Evolutionary conservation across 1,284 basidiomycete genomes (phyloP).

Genomic region (Cerrena zonata): DNA sequence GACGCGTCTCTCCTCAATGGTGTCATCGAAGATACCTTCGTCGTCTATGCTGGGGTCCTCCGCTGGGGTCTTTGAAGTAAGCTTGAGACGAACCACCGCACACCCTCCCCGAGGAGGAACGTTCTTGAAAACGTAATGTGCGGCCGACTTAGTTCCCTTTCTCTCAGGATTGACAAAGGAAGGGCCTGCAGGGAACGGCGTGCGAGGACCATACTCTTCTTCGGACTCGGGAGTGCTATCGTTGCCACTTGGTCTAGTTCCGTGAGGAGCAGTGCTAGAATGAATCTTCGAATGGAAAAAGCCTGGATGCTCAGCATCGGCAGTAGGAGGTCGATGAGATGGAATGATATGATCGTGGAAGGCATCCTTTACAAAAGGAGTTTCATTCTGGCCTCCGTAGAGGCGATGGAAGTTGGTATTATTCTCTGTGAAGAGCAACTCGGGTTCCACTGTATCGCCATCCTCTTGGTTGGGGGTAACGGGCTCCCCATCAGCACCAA

Average conservation of each 20-base stretch:
- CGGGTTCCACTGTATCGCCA: constrained; percentile 64
- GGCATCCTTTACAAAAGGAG: constrained; percentile 89
- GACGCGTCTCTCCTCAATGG: constrained; percentile 80
- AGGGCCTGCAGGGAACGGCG: constrained; percentile 46
- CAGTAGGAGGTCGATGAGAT: constrained; percentile 62
- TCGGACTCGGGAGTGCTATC: constrained; percentile 24
- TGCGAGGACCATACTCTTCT: constrained; percentile 44
- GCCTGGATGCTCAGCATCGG: constrained; percentile 26
- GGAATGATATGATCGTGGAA: constrained; percentile 96
- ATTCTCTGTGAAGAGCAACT: constrained; percentile 90
- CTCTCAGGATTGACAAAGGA: constrained; percentile 82
- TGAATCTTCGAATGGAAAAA: constrained; percentile 45
- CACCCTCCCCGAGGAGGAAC: constrained; percentile 91
- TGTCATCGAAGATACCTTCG: constrained; percentile 85
- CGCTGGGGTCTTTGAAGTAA: constrained; percentile 73
- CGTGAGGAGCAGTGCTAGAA: constrained; percentile 40
- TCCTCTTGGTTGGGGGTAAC: constrained; percentile 54
- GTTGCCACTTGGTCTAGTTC: constrained; percentile 25
- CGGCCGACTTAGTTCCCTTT: constrained; percentile 87
- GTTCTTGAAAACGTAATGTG: constrained; percentile 82
- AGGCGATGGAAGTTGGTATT: constrained; percentile 92
- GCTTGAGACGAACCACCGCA: constrained; percentile 89
- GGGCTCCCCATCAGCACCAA: constrained; percentile 61
- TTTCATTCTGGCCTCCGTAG: constrained; percentile 82
- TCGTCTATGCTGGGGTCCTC: constrained; percentile 80